Base-by-base conservation (phyloP, 176 grass and related monocot species). In the Zea luxurians region DNA sequence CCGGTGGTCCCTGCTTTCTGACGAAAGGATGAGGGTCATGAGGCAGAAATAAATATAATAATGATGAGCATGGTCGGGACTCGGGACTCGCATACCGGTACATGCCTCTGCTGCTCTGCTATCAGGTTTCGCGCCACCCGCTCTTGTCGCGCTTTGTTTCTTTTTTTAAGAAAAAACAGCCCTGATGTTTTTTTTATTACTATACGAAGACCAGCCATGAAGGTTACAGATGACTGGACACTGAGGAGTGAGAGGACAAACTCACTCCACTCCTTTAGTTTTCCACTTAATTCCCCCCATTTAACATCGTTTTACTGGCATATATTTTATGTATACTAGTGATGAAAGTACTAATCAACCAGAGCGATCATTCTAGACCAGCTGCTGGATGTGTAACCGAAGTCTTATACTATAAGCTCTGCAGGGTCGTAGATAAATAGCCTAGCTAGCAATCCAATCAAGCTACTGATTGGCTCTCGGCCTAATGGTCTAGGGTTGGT, bases 401-500 rank as follows among this genome's bases (percentile, higher is more conserved):
- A 15, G 21, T 70, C 18, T 46, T 46, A 12, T 72, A 7, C 34
- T 43, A 8, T 27, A 27, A 27, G 38, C 53, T 44, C 10, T 6
- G 13, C 9, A 5, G 66, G 8, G 42, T n/a, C n/a, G n/a, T 20
- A 68, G 27, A 27, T 27, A 27, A 46, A 27, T 69, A 16, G 13
- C 3, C 21, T 7, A 7, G n/a, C n/a, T 27, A 27, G 27, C 27
- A 45, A n/a, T 6, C 27, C 27, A 27, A 27, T 27, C 7, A 0
- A 82, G 34, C 74, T 42, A 73, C 41, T 54, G 49, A 69, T 50
- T 20, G 50, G 42, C 21, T 5, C 21, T 5, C 2, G 13, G 64
- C 16, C 68, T 13, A 61, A 73, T 71, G 45, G 70, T 37, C 27
- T 84, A 88, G 86, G 81, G 63, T 84, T 76, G 86, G 81, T 65